phyloP scores from a whole-genome alignment of 169 alveolate species.

The Plasmodium gaboni region DNA sequence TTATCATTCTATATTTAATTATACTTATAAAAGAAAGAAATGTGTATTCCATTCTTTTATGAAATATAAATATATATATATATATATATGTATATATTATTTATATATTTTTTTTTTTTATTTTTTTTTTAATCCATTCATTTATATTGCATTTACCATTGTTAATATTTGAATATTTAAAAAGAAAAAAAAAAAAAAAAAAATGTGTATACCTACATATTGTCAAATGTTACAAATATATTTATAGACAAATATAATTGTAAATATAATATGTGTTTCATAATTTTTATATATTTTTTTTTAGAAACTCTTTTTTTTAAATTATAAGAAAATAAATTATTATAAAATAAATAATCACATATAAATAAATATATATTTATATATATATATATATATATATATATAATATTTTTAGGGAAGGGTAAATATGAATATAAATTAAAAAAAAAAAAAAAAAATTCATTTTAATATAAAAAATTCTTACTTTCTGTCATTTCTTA shows the following conservation, averaged over 20 bases:
- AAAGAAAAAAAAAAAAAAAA: neutral
- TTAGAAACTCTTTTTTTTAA: slow-evolving; percentile 1
- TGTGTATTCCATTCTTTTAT: neutral
- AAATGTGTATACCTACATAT: neutral
- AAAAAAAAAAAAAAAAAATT: no score
- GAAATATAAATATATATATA: neutral
- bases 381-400: no score
- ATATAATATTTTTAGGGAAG: no score
- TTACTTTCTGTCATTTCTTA: no score
- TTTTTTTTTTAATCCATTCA: neutral
- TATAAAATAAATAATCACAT: no score
- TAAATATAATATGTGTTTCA: neutral
- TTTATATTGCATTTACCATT: slow-evolving; percentile 1
- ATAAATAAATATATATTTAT: no score
- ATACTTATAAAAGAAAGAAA: neutral
- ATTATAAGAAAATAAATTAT: neutral
- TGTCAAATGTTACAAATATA: no score
- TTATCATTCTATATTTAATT: neutral
- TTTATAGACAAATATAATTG: no score
- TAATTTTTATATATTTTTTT: neutral
- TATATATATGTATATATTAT: slow-evolving; percentile 11
- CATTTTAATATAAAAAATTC: no score
- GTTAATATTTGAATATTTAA: slow-evolving; percentile 11
- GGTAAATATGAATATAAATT: no score
- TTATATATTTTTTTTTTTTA: neutral